Base-by-base conservation (phyloP, 2,329 filamentous ascomycete genomes). In the Beauveria scarabaeidicola region DNA sequence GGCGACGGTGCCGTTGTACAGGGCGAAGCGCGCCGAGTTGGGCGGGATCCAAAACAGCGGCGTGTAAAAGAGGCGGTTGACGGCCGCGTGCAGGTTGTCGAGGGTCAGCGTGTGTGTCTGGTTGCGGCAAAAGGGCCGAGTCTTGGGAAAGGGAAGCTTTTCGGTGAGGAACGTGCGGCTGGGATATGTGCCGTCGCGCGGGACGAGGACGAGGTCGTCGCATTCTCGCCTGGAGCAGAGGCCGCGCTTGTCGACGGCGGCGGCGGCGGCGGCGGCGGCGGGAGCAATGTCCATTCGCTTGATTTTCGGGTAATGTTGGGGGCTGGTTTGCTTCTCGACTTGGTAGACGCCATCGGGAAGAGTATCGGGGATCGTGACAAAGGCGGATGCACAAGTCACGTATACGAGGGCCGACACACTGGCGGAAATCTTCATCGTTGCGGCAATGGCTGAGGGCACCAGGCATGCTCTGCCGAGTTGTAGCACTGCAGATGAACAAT, bases 51-150 rank as follows among this genome's bases (percentile, higher is more conserved):
- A 61, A 51, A 44, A 62, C 10, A 62, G 38, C 15, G 58, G 58
- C 40, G 61, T 43, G 41, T 62, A 50, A 51, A 62, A 62, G 53
- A 62, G 61, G 15, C 38, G 41, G 54, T 52, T 58, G n/a, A 53
- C 40, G 15, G 61, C 61, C 10, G 7, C 47, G 61, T 58, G 57
- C 27, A 59, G 48, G 52, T 58, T 48, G 7, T 52, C 53, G 10
- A 21, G 10, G 17, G 43, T 19, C 29, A 60, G 41, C n/a, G 51
- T 50, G 32, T 43, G 40, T 13, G 25, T 25, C 32, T 48, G 9
- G 21, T n/a, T 7, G 17, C 52, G 43, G 29, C 58, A 60, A 19
- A 55, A 60, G 1, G 17, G 27, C 21, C 29, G 17, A 15, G 4
- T 5, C 17, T 7, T 3, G 27, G 27, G 47, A 27, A 50, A 27